Conservation (phyloP, 805 yeast genomes). For the Wickerhamomyces chambardii region DNA sequence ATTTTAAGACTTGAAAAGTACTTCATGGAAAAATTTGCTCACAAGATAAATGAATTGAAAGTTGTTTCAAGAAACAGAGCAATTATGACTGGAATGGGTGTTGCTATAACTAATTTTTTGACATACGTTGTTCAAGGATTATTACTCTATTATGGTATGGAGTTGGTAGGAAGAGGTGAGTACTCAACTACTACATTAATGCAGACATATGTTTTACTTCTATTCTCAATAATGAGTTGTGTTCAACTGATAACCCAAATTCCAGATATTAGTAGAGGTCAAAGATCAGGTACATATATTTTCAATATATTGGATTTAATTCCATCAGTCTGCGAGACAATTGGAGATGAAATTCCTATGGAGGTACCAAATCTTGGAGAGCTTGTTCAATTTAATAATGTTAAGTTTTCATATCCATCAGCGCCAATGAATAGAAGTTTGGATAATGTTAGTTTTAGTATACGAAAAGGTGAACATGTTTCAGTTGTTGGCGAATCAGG, state of each 20-base stretch:
- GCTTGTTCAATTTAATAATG: conserved; percentile 31
- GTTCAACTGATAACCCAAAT: conserved; percentile 49
- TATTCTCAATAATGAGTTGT: conserved; percentile 66
- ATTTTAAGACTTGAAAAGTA: conserved; percentile 40
- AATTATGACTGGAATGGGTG: conserved; percentile 54
- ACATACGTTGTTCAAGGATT: conserved; percentile 58
- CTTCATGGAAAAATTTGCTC: conserved; percentile 32
- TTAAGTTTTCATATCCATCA: conserved; percentile 41
- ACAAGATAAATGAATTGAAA: conserved; percentile 22
- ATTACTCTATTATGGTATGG: conserved; percentile 72
- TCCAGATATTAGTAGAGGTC: conserved; percentile 79
- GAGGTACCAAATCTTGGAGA: conserved; percentile 1
- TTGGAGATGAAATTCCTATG: conserved; percentile 25
- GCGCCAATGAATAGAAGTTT: conserved; percentile 24
- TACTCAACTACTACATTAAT: conserved; percentile 53
- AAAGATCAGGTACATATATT: conserved; percentile 56
- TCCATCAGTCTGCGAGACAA: conserved; percentile 26
- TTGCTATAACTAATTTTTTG: conserved; percentile 46
- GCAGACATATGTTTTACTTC: conserved; percentile 60
- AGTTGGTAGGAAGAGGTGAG: conserved; percentile 47
- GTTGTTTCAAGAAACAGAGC: conserved; percentile 43
- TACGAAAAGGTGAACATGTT: conserved; percentile 39
- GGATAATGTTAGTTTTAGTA: conserved; percentile 28
- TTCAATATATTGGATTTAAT: conserved; percentile 27
- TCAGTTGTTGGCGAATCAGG: conserved; percentile 87